Base-by-base conservation (phyloP, 192 early-diverging fungal genomes). In the Helicostylum pulchrum region DNA sequence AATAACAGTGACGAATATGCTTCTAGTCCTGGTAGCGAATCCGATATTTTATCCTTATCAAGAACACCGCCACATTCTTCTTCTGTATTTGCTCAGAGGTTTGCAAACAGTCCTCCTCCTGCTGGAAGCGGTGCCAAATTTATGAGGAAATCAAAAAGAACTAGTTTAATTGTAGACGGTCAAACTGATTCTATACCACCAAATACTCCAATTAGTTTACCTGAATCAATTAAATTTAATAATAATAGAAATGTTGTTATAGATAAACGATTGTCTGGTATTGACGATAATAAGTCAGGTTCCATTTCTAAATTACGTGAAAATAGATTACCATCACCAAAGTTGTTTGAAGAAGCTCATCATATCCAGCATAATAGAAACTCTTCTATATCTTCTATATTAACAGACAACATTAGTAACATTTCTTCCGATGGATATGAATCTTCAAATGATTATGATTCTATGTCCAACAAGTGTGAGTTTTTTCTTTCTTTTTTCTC, bases 141-240 rank as follows among this genome's bases (percentile, higher is more conserved):
- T 17, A 60, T 73, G 49, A 44, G 56, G 2, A 73, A 68, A 53
- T 66, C 71, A 20, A 73, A 64, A 46, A 52, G 71, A n/a, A 53
- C 71, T 9, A 73, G 71, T 17, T 73, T 65, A 66, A 66, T 73
- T 32, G 64, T 61, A 34, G 57, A 47, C 1, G 55, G 36, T 14
- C 56, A 55, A 48, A 49, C 47, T 15, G 54, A 19, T 36, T 44
- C 42, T 39, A 36, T 53, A 4, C 57, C 65, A 4, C 57, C 65
- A 11, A 60, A 56, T 2, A 67, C 65, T 23, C 65, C 57, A 2
- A 59, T 60, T 8, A 67, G 55, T 32, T 49, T 57, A 9, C 44
- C 65, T 31, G 64, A 65, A 56, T 44, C 43, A 36, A 30, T 26
- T 14, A 44, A 53, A 56, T 47, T 36, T 8, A 21, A 30, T 23